Percentiles rank a stretch among this genome's conserved stretches.
phyloP scores from a whole-genome alignment of 352 stramenopile species.

The Saprolegnia diclina region DNA sequence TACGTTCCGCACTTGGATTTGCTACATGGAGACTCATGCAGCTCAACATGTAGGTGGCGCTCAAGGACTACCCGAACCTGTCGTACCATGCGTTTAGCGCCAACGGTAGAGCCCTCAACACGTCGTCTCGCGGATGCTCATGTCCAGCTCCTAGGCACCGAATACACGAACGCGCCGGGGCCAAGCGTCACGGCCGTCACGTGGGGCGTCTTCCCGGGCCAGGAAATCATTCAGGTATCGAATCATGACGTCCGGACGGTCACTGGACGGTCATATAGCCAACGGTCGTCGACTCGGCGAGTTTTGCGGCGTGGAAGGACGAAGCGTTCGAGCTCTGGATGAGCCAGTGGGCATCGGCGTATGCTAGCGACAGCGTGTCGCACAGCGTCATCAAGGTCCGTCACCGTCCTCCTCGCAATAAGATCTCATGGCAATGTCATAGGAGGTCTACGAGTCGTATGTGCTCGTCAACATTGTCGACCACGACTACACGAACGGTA shows the following conservation, averaged over 20 bases:
- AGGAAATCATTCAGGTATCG: conserved; percentile 82
- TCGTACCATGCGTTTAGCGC: conserved; percentile 74
- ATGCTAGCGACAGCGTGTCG: conserved; percentile 77
- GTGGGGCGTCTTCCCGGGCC: conserved; percentile 96
- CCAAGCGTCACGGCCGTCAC: conserved; percentile 93
- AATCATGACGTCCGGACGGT: not conserved
- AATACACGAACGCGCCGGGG: conserved; percentile 66
- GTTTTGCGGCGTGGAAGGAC: conserved; percentile 92
- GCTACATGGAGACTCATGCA: not conserved
- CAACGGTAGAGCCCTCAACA: conserved; percentile 15
- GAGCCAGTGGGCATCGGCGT: conserved; percentile 95
- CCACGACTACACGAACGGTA: conserved; percentile 92
- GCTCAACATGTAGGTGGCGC: conserved; percentile 13
- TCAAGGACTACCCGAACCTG: conserved; percentile 60
- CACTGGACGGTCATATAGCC: conserved; percentile 40
- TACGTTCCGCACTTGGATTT: conserved; percentile 23
- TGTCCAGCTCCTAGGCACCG: conserved; percentile 35
- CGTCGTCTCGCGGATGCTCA: not conserved
- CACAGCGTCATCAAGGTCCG: conserved; percentile 47
- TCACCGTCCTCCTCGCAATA: not conserved
- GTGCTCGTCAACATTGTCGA: conserved; percentile 98
- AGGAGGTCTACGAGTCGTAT: conserved; percentile 93
- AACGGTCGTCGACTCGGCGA: conserved; percentile 96
- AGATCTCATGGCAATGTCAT: conserved; percentile 47
- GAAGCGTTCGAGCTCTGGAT: conserved; percentile 97